A percentile compares a stretch with the other conserved stretches of the same genome.
phyloP scores from a whole-genome alignment of 106 monocot species.

The Dendrobium officinale region DNA sequence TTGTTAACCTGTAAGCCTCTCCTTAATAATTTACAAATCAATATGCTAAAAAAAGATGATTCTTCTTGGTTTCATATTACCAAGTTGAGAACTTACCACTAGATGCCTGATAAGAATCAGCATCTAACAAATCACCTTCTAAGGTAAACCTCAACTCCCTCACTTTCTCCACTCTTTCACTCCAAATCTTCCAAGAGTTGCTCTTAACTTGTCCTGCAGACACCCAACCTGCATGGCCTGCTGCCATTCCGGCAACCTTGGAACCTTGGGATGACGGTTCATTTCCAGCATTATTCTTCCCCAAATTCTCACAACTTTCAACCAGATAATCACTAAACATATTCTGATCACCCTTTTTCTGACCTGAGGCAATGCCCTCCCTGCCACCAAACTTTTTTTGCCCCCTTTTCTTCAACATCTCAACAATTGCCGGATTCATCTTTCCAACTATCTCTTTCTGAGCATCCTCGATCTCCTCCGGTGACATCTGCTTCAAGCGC shows the following conservation, averaged over 20 bases:
- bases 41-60: background rate
- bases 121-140: slow-evolving; percentile 59
- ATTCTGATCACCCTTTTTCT: slow-evolving; percentile 9
- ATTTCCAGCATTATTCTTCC: background rate
- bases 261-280: background rate
- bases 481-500: slow-evolving; percentile 59
- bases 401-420: slow-evolving; percentile 75
- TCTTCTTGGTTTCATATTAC: background rate
- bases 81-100: slow-evolving; percentile 34
- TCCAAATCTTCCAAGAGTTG: slow-evolving; percentile 70
- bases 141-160: slow-evolving; percentile 72
- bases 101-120: slow-evolving; percentile 18
- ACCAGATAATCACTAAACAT: background rate
- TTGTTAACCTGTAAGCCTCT: background rate
- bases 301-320: background rate
- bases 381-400: slow-evolving; percentile 31
- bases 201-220: slow-evolving; percentile 18
- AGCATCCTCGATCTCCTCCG: slow-evolving; percentile 73
- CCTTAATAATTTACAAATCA: background rate
- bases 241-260: slow-evolving; percentile 15
- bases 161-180: slow-evolving; percentile 79
- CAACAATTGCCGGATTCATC: slow-evolving; percentile 59
- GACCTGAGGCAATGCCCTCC: background rate
- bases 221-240: slow-evolving; percentile 13
- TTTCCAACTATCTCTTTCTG: slow-evolving; percentile 72